Evolutionary conservation across 73 alveolate genomes (phyloP), one percentile per base, ranked within the genome.

Genomic region (Paramecium sexaurelia): DNA sequence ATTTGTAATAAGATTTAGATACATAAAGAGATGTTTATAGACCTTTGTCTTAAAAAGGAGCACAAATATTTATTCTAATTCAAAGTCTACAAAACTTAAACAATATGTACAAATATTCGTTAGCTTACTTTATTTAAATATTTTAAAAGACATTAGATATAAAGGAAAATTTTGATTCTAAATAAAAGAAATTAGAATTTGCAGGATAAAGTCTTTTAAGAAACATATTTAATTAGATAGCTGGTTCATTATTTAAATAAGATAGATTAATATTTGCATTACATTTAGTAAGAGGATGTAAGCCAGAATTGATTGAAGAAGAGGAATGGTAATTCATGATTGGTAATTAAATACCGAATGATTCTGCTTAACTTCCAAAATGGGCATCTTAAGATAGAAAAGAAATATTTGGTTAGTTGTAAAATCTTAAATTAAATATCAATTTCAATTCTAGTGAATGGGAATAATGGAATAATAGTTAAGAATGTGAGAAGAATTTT

Each of bases 91-190:
- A 91, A 55, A 98, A 97, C 92, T 92, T 98, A 41, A 98, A 99
- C 92, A 99, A 99, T 92, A 99, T 99, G 99, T 99, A 99, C 87
- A 98, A 98, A 91, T 99, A 98, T 97, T 98, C 99, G 36, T 94
- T 99, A 87, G 98, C 96, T 41, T 93, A 98, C 82, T 99, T 98
- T 96, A 95, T 99, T 91, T 94, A 93, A 17, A 92, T 98, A 27
- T 99, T 98, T 96, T 96, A 97, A 94, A 96, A 97, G 71, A 98
- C 99, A 17, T 97, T 98, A 1, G 95, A 96, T 39, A 71, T 97
- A 10, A 95, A 92, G 67, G 95, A 97, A 27, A 66, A 95, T 40
- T 97, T 98, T 67, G 94, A 86, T 37, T 56, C 91, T 22, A 95
- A 96, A 19, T 94, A 96, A 61, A 98, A 95, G 90, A 98, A 98